Percentiles rank a stretch among this genome's conserved stretches.
phyloP scores from a whole-genome alignment of 2,329 filamentous ascomycete genomes.

The Cercospora zeina region DNA sequence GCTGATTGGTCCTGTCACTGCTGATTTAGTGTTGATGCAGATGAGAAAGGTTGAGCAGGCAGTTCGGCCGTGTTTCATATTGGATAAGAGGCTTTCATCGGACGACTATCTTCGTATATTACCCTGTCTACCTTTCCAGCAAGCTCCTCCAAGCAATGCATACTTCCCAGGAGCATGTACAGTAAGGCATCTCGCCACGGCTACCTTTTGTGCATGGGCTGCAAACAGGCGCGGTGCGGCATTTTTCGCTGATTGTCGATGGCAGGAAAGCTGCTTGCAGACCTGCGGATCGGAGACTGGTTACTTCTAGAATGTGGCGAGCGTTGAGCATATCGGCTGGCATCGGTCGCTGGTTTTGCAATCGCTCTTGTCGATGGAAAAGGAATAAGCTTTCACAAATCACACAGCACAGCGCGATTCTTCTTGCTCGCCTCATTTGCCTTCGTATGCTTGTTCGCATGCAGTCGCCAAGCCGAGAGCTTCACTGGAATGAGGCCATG shows the following conservation, averaged over 20 bases:
- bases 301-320: background rate
- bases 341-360: background rate
- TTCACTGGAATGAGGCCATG: background rate
- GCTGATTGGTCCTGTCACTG: background rate
- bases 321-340: background rate
- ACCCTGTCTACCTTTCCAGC: background rate
- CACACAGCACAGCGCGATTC: background rate
- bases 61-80: background rate
- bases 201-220: background rate
- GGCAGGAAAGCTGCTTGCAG: background rate
- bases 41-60: background rate
- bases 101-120: background rate
- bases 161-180: background rate
- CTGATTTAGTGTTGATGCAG: background rate
- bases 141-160: background rate
- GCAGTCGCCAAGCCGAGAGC: background rate
- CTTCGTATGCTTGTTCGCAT: background rate
- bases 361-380: background rate
- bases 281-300: background rate
- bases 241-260: background rate
- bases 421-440: background rate
- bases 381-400: constrained; percentile 2
- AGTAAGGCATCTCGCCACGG: background rate
- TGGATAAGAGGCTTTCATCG: background rate
- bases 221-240: background rate